Evolutionary conservation across 306 rosid genomes (phyloP), one percentile per base, ranked within the genome.

Genomic region (Prunus persica): DNA sequence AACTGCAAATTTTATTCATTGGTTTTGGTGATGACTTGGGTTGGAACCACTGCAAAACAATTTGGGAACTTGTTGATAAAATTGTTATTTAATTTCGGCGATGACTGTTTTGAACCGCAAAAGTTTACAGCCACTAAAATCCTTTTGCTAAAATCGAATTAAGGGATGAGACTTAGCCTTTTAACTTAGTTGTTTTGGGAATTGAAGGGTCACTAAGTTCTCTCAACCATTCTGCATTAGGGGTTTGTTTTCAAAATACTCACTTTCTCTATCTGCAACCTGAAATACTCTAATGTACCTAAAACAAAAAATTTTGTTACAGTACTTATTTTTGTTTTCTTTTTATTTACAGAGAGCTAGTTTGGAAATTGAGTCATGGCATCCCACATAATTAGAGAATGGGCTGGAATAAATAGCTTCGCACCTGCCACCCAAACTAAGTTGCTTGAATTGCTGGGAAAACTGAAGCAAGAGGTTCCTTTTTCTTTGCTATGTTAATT

Each of bases 381-480:
- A 25, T 85, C 97, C 54, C 92, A 75, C 69, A 46, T 79, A n/a
- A 49, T 87, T 14, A 92, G 96, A 63, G 99, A 95, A 67, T 95
- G 99, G 99, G 78, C 86, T 3, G 97, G 99, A 79, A 88, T 92
- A 75, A 92, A 91, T 81, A 82, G 88, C 20, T 95, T 95, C 67
- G 96, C 99, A 11, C 78, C 87, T 52, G 96, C 97, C 58, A 95
- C 99, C 3, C 99, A 95, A 87, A 87, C 86, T 38, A 95, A 90
- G 83, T 74, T 95, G 86, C 84, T 89, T 76, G 96, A 92, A 71
- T 84, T 92, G 75, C 77, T 95, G 76, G 96, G 97, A 66, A 84
- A 86, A 22, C 97, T 95, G 25, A 92, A 95, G 73, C 90, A 80
- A 41, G 96, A 95, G 97, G 99, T 95, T 76, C 16, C 30, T 13